Base-by-base conservation (phyloP, 2,329 filamentous ascomycete species). In the Magnaporthales sp. region DNA sequence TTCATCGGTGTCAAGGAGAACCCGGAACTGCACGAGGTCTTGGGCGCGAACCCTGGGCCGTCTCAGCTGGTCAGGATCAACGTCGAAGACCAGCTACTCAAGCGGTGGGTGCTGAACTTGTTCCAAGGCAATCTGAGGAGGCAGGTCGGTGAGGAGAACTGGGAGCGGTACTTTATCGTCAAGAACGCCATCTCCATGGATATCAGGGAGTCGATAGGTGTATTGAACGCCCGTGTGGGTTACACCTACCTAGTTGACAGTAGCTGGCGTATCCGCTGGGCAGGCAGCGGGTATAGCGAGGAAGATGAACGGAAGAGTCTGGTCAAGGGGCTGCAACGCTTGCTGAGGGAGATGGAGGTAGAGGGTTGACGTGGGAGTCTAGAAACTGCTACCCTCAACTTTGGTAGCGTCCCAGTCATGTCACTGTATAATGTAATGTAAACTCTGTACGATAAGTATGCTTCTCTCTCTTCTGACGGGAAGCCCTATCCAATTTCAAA, bases 171-270 rank as follows among this genome's bases (percentile, higher is more conserved):
- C 75, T 88, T 90, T 70, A 72, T 89, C 32, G 83, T 90, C 24
- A 79, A 80, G 65, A 81, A 78, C 68, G 86, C 85, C 54, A 74
- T 90, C 65, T 83, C 84, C 0, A 84, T 88, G 66, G 81, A 87
- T 66, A 85, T 89, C 66, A 81, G 84, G 65, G 87, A 89, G 76
- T 81, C 79, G 54, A 86, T 90, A 68, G 88, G 88, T 11, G 71
- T 96, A 75, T 80, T 96, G 74, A 99, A 99, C 78, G 88, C 87
- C 71, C 96, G 93, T 78, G 94, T 97, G 38, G 94, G 93, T 51
- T 98, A 97, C 79, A 90, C 93, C 4, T 99, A 97, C 77, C 83
- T 99, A 63, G 83, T 99, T 67, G 95, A 99, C 76, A 83, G 88
- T 69, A 83, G 93, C 70, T 97, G 93, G 76, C 91, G 88, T 78